phyloP scores from a whole-genome alignment of 306 rosid species.

The Benincasa hispida region DNA sequence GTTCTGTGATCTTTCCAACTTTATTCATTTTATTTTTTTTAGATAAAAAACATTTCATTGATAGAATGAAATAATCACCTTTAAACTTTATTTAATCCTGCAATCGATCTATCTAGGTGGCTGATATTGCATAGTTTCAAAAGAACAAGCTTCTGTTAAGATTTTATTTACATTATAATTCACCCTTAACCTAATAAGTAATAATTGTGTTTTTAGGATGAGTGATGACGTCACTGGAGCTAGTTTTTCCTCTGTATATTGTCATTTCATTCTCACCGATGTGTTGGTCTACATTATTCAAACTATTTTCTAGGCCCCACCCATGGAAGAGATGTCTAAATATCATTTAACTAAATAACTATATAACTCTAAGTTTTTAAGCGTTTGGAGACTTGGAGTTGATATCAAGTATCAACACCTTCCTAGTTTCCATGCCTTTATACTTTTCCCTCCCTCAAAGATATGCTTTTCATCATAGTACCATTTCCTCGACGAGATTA shows the following conservation, averaged over 20 bases:
- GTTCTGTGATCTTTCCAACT: not conserved
- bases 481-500: not conserved
- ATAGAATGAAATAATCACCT: too few relatives aligned
- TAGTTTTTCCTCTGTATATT: not conserved
- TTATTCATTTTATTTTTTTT: too few relatives aligned
- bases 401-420: not conserved
- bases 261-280: slow-evolving; percentile 1
- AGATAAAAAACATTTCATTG: too few relatives aligned
- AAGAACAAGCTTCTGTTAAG: not conserved
- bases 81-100: not conserved
- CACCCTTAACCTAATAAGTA: not conserved
- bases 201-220: not conserved
- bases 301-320: not conserved
- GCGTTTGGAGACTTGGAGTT: not conserved
- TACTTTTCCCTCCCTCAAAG: too few relatives aligned
- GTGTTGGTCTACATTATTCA: not conserved
- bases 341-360: not conserved
- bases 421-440: not conserved
- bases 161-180: not conserved
- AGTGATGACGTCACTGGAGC: not conserved
- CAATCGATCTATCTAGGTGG: not conserved
- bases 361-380: not conserved
- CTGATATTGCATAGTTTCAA: not conserved
- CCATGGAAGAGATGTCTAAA: not conserved
- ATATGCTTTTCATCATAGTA: not conserved